Evolutionary conservation across 805 yeast species (phyloP), one percentile per base, ranked within the genome.

Genomic region (Starmera amethionina): DNA sequence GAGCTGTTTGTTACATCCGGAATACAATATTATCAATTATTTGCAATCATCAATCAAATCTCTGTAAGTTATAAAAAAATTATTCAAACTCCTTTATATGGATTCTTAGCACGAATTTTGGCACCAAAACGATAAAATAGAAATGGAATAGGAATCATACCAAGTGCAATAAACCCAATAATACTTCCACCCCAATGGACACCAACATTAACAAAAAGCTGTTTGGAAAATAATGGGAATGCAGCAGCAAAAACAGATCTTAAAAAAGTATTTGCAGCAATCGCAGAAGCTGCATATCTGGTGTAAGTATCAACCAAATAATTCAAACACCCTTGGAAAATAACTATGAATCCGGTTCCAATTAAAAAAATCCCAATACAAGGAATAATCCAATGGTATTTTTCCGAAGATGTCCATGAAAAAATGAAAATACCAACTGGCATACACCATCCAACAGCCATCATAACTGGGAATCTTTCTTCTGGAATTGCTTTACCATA

Each of bases 261-360:
- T 38, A 73, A 53, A 42, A 78, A 72, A 1, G 83, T 74, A 46
- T 77, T 76, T 6, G 78, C 82, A 4, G 85, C 82, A 41, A 77
- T 63, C 3, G 82, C 81, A 12, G 80, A 72, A 2, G 84, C 84
- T 8, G 82, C 75, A 46, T 67, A 72, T 35, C 65, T 58, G 30
- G 75, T 65, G 50, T 75, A 77, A 36, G 81, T 64, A 54, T 79
- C 84, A 38, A 79, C 74, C 44, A 79, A 60, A 50, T 79, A 79
- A 55, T 73, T 76, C 38, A 78, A 57, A 44, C 75, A 68, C 8
- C 81, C 77, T 47, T 75, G 75, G 65, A 79, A 79, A 37, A 75
- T 70, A 36, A 70, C 63, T 39, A 77, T 59, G 46, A 77, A 67
- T 9, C 82, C 82, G 45, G 64, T 54, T 4, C 77, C 75, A 40